Base-by-base conservation (phyloP, 2,329 filamentous ascomycete species). In the Verticillium nubilum region DNA sequence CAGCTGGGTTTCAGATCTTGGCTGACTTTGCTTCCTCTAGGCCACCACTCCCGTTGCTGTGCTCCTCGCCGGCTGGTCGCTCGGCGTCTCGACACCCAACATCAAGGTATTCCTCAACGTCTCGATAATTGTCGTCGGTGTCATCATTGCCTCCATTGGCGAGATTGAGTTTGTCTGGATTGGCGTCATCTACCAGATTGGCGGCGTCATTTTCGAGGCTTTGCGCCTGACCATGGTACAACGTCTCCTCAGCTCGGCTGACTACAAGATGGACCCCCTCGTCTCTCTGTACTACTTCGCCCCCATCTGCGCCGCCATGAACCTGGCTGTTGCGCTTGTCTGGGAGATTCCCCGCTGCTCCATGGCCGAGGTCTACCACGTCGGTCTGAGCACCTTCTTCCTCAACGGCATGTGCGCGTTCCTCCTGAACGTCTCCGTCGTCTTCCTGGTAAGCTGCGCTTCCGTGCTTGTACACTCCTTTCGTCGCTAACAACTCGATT, bases 41-140 rank as follows among this genome's bases (percentile, higher is more conserved):
- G 95, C 95, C 66, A 97, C 92, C 52, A 98, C 91, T 31, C 95
- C 95, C 17, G 93, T 98, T 61, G 93, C 92, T 58, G 93, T 98
- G 57, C 86, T 99, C 42, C 77, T 98, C 66, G 89, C 91, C 47
- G 91, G 92, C 66, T 98, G 95, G 94, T 80, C 83, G 58, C 87
- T 98, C 69, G 91, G 92, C 60, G 86, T 97, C 57, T 86, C 91
- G 15, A 86, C 91, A 63, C 90, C 92, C 58, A 96, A 92, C 78
- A 73, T 95, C 67, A 93, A 87, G 80, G 90, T 92, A 55, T 88
- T 99, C 68, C 84, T 91, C 72, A 99, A 99, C 72, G 93, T 99
- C 63, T 95, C 91, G 50, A 84, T 94, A 72, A 99, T 99, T 69
- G 95, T 98, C 57, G 75, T 98, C 58, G 95, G 95, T 81, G 93